Percentiles rank a stretch among this genome's conserved stretches.
phyloP scores from a whole-genome alignment of 176 grass and related monocot species.

The sorghum (Sorghum bicolor) region DNA sequence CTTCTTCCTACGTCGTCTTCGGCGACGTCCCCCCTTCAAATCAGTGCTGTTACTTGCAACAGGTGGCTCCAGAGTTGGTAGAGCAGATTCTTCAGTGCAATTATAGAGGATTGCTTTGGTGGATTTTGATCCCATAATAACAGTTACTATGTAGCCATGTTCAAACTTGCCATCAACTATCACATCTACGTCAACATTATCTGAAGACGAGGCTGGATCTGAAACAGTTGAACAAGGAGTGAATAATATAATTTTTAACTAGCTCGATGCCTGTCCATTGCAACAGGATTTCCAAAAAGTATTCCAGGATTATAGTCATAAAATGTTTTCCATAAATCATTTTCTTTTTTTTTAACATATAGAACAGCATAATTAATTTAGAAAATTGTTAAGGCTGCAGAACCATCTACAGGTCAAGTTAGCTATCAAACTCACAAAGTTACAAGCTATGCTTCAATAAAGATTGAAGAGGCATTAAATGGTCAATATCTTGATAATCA shows the following conservation, averaged over 20 bases:
- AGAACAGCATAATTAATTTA: background rate
- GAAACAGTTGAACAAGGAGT: constrained; percentile 32
- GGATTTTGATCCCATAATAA: constrained; percentile 61
- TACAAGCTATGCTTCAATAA: constrained; percentile 3
- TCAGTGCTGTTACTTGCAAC: constrained; percentile 36
- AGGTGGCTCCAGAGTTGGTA: constrained; percentile 7
- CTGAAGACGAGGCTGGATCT: constrained; percentile 36
- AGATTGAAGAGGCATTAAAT: background rate
- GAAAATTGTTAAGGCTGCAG: background rate
- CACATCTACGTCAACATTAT: constrained; percentile 53
- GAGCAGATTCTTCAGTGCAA: constrained; percentile 42
- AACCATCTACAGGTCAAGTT: background rate
- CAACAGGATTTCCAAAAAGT: background rate
- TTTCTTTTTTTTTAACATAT: background rate
- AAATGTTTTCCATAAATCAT: background rate
- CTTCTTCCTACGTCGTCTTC: constrained; percentile 58
- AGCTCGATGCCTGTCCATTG: background rate
- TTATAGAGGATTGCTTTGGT: constrained; percentile 88
- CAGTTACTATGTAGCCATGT: constrained; percentile 86
- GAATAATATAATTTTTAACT: constrained; percentile 8
- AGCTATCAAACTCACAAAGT: background rate
- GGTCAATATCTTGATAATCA: constrained; percentile 6
- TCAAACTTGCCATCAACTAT: constrained; percentile 92
- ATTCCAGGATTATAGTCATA: background rate
- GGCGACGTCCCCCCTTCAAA: constrained; percentile 33